Evolutionary conservation across 352 stramenopile genomes (phyloP).

Genomic region (Globisporangium parvum): DNA sequence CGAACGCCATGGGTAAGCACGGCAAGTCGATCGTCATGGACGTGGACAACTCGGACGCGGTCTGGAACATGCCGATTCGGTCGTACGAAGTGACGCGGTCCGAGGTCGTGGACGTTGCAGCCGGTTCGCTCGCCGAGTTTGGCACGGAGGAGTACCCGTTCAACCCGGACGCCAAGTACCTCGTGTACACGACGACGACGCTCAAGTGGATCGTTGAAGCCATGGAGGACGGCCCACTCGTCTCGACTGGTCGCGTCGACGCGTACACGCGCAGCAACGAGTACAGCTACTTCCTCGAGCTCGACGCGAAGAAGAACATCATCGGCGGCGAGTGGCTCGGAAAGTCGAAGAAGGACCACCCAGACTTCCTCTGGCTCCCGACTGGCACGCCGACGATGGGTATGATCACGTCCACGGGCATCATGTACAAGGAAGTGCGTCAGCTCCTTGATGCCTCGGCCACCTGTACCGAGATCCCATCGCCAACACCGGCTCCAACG

Average conservation of each 20-base stretch:
- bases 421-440: conserved; percentile 14
- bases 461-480: conserved; percentile 3
- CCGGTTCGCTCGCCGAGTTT: conserved; percentile 33
- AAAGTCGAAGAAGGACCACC: conserved; percentile 12
- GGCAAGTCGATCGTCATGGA: conserved; percentile 15
- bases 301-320: conserved; percentile 16
- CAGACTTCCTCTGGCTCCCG: conserved; percentile 15
- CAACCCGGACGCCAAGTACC: conserved; percentile 31
- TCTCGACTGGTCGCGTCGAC: conserved; percentile 3
- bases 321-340: conserved; percentile 17
- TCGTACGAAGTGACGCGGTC: conserved; percentile 28
- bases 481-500: conserved; percentile 6
- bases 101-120: conserved; percentile 23
- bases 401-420: conserved; percentile 7
- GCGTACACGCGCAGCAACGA: conserved; percentile 7
- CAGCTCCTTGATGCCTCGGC: conserved; percentile 5
- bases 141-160: conserved; percentile 42
- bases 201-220: conserved; percentile 35
- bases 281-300: conserved; percentile 18
- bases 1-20: conserved; percentile 15
- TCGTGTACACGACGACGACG: conserved; percentile 36
- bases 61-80: conserved; percentile 66
- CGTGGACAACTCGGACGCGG: conserved; percentile 15
- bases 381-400: neutral
- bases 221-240: conserved; percentile 9